Base-by-base conservation (phyloP, 805 yeast species). In the Dipodascus albidus region DNA sequence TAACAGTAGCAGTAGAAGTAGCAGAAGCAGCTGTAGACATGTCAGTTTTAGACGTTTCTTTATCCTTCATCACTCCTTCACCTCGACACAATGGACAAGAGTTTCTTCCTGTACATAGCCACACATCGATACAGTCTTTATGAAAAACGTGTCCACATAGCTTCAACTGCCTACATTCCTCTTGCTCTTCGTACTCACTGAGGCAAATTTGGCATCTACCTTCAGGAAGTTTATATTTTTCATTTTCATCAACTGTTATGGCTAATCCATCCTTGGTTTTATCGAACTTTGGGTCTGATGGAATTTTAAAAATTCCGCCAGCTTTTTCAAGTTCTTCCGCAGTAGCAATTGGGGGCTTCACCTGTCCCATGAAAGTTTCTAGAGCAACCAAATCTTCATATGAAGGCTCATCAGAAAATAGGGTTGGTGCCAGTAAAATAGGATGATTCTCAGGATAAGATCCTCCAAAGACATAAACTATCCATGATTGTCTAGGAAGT, bases 391-490 rank as follows among this genome's bases (percentile, higher is more conserved):
- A 57, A 56, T 78, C 81, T 53, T 77, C 80, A 59, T 74, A 73
- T 0, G 77, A 69, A n/a, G 80, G 81, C 50, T 70, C 67, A 50
- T 76, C 79, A 2, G 76, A 70, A 60, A 74, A 65, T 48, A 77
- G 58, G 1, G 78, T 66, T 3, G 78, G 78, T 1, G 79, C 77
- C 1, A 71, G 62, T 35, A 77, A 65, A 6, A 77, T 61, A 3
- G 81, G 81, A 59, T 78, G 81, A 53, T 73, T 65, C 47, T 65
- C 66, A 1, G 77, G 72, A 58, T 77, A 80, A 14, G 75, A 66
- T 44, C 81, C 82, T 0, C 84, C 84, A 67, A 79, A 73, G 4
- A 80, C 82, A 51, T 78, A 78, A 22, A 81, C 77, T n/a, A 80
- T 74, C 85, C 85, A 80, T 1, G 81, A 75, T 24, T 79, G 67